Conservation (phyloP, 495 filamentous ascomycete species). For the Penicillium mononematosum region DNA sequence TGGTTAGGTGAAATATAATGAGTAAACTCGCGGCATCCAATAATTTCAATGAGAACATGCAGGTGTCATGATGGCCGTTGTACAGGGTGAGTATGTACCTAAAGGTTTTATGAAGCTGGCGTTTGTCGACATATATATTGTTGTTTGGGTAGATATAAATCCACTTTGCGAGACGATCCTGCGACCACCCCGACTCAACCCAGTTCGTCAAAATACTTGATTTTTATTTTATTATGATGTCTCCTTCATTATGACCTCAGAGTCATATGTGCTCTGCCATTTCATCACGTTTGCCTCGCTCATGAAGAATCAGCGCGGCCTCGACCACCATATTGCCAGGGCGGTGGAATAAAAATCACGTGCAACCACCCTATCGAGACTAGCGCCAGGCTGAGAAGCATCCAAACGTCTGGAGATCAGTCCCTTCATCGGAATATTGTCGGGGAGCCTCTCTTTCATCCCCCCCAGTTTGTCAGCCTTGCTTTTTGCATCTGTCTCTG, state of each 20-base stretch:
- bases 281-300: not conserved
- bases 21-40: not conserved
- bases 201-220: not conserved
- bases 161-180: not conserved
- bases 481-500: conserved; percentile 12
- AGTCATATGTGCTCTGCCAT: not conserved
- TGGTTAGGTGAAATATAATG: not conserved
- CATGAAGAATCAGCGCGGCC: conserved; percentile 1
- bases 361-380: conserved; percentile 13
- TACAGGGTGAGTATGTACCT: not conserved
- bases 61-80: not conserved
- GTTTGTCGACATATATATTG: not conserved
- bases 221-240: not conserved
- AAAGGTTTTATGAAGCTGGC: not conserved
- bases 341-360: conserved; percentile 7
- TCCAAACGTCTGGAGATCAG: conserved; percentile 31
- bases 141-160: not conserved
- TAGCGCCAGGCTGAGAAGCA: conserved; percentile 28
- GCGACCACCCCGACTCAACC: not conserved
- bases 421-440: conserved; percentile 28
- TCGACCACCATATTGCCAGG: not conserved
- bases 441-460: conserved; percentile 26
- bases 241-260: not conserved
- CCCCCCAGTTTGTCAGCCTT: conserved; percentile 14
- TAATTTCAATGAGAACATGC: not conserved